phyloP scores from a whole-genome alignment of 2,329 filamentous ascomycete genomes.

The Trichothecium roseum region DNA sequence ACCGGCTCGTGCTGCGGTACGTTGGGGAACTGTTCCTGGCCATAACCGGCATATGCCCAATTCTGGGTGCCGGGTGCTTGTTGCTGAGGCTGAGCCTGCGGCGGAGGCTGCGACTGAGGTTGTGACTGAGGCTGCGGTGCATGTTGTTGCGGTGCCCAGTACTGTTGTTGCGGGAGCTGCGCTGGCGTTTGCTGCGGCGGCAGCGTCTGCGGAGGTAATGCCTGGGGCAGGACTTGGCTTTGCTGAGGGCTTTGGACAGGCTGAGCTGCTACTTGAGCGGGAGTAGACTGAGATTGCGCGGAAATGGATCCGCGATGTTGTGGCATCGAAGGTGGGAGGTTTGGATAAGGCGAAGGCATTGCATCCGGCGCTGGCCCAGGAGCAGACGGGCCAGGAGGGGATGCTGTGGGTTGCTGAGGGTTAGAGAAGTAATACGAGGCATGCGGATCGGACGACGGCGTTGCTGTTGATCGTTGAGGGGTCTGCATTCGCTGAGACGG shows the following conservation, averaged over 20 bases:
- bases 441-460: conserved; percentile 35
- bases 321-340: conserved; percentile 34
- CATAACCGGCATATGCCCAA: conserved; percentile 40
- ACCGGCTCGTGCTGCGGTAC: conserved; percentile 36
- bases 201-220: conserved; percentile 17
- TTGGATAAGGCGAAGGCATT: conserved; percentile 40
- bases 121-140: too few species aligned
- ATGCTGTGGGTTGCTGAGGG: conserved; percentile 19
- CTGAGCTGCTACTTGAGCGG: conserved; percentile 21
- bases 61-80: conserved; percentile 25
- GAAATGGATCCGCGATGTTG: conserved; percentile 33
- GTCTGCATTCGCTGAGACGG: conserved; percentile 15
- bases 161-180: conserved; percentile 21
- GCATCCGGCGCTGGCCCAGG: conserved; percentile 29
- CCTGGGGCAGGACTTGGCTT: too few species aligned
- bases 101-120: conserved; percentile 14
- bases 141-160: conserved; percentile 26
- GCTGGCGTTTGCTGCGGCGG: conserved; percentile 13
- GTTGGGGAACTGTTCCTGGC: conserved; percentile 53
- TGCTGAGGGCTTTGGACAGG: conserved; percentile 15
- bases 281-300: conserved; percentile 19
- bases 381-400: conserved; percentile 25
- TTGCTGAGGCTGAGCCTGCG: conserved; percentile 17
- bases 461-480: conserved; percentile 16
- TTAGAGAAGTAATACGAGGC: conserved; percentile 48